Percentiles rank a stretch among this genome's conserved stretches.
Conservation (phyloP, 2,329 filamentous ascomycete genomes). For the Onygenales sp. region DNA sequence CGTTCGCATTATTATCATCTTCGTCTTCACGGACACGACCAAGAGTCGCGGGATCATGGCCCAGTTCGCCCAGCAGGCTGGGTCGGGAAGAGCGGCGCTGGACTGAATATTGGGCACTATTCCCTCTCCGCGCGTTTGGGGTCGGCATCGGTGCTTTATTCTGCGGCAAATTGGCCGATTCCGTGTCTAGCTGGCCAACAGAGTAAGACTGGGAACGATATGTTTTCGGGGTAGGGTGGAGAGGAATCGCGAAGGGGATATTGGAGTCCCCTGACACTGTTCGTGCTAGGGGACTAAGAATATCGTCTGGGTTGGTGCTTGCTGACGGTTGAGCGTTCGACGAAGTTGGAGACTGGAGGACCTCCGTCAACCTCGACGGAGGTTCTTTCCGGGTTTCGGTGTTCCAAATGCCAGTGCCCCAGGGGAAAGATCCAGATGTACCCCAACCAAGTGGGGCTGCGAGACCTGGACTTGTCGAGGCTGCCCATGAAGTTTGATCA, state of each 20-base stretch:
- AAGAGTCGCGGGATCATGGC: slow-evolving; percentile 36
- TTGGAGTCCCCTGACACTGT: slow-evolving; percentile 42
- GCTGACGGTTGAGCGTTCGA: slow-evolving; percentile 40
- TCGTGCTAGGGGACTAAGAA: slow-evolving; percentile 41
- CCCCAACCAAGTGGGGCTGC: slow-evolving; percentile 34
- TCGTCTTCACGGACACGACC: slow-evolving; percentile 41
- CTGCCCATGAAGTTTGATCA: slow-evolving; percentile 46
- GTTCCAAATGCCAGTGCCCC: slow-evolving; percentile 79
- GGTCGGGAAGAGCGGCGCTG: slow-evolving; percentile 68
- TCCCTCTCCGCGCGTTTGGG: slow-evolving; percentile 25
- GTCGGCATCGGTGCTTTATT: slow-evolving; percentile 21
- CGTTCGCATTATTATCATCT: slow-evolving; percentile 31
- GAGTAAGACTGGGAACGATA: slow-evolving; percentile 96
- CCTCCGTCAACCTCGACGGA: slow-evolving; percentile 62
- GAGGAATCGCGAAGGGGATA: slow-evolving; percentile 76
- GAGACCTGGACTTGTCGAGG: slow-evolving; percentile 27
- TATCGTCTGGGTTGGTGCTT: slow-evolving; percentile 43
- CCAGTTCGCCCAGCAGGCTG: slow-evolving; percentile 36
- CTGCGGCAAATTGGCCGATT: slow-evolving; percentile 33
- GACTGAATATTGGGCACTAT: slow-evolving; percentile 50
- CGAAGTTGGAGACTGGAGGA: slow-evolving; percentile 66
- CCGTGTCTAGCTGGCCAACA: slow-evolving; percentile 76
- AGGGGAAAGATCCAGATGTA: slow-evolving; percentile 48
- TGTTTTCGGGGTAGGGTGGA: slow-evolving; percentile 84
- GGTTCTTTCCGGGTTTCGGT: slow-evolving; percentile 64